Conservation (phyloP, 306 rosid species). For the Trifolium subterraneum region DNA sequence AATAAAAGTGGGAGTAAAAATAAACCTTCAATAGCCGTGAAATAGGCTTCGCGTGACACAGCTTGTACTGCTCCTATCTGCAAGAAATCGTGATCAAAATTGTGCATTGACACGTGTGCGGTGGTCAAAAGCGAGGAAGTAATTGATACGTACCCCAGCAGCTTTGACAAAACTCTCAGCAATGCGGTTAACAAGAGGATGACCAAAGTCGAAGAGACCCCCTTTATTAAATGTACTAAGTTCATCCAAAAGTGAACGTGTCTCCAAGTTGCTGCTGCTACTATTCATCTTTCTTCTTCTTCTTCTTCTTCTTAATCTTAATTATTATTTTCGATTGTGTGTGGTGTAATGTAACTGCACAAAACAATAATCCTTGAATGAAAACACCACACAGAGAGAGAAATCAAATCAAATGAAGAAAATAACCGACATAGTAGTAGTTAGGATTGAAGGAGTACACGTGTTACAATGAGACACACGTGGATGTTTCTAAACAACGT, state of each 20-base stretch:
- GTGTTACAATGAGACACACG: conserved; percentile 45
- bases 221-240: conserved; percentile 61
- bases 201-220: conserved; percentile 74
- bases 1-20: background rate
- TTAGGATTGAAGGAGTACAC: conserved; percentile 27
- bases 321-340: no score
- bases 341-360: background rate
- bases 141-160: conserved; percentile 58
- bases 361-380: background rate
- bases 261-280: conserved; percentile 50
- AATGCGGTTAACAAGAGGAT: conserved; percentile 92
- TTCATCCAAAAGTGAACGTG: conserved; percentile 61
- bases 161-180: conserved; percentile 81
- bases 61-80: conserved; percentile 93
- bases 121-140: no score
- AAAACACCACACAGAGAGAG: background rate
- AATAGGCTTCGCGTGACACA: conserved; percentile 79
- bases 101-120: no score
- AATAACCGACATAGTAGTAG: background rate
- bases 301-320: no score
- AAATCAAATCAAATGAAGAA: background rate
- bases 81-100: background rate
- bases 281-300: conserved; percentile 28
- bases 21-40: conserved; percentile 70
- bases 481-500: conserved; percentile 29